Conservation (phyloP, 2,329 filamentous ascomycete genomes). For the Penicillium sp. region DNA sequence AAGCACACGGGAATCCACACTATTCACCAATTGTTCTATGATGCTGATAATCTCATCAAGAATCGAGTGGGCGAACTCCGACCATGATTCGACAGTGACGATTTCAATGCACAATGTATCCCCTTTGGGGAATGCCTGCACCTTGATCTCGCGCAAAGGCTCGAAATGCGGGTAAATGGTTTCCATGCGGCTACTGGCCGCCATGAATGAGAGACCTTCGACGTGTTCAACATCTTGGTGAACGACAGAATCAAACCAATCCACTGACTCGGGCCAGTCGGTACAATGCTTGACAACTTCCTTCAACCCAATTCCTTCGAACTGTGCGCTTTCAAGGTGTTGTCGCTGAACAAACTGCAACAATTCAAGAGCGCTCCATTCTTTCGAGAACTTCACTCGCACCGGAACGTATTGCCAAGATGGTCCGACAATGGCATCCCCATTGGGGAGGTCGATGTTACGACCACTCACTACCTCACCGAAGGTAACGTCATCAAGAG, state of each 20-base stretch:
- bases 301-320: conserved; percentile 51
- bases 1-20: neutral
- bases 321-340: conserved; percentile 50
- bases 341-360: conserved; percentile 52
- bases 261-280: conserved; percentile 37
- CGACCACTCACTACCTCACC: conserved; percentile 63
- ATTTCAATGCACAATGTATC: conserved; percentile 59
- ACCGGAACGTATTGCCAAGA: conserved; percentile 56
- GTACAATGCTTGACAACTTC: conserved; percentile 51
- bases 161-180: conserved; percentile 59
- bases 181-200: conserved; percentile 46
- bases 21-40: conserved; percentile 39
- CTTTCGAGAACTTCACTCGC: conserved; percentile 52
- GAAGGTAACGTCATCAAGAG: conserved; percentile 56
- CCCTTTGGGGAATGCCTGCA: conserved; percentile 58
- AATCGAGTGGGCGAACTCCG: conserved; percentile 51
- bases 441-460: conserved; percentile 50
- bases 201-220: conserved; percentile 41
- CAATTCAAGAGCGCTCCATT: conserved; percentile 50
- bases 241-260: conserved; percentile 55
- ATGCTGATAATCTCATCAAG: conserved; percentile 48
- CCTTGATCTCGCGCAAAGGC: conserved; percentile 32
- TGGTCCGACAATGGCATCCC: conserved; percentile 58
- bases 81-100: conserved; percentile 53
- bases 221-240: conserved; percentile 61